Percentiles rank a stretch among this genome's conserved stretches.
Evolutionary conservation across 805 yeast genomes (phyloP).

Genomic region (Torulaspora microellipsoides): DNA sequence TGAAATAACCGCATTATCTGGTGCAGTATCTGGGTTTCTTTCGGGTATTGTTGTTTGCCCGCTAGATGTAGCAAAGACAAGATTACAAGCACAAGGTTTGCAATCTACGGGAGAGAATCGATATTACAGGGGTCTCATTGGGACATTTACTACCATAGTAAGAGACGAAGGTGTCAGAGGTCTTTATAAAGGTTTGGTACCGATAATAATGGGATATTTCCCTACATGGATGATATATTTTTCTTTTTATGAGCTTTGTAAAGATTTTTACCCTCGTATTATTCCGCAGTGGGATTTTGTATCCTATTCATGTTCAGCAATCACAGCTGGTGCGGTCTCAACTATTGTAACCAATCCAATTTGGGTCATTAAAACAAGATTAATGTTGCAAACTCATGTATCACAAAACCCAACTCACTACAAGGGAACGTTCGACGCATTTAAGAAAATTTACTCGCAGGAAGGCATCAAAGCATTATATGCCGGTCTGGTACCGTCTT

Average conservation of each 20-base stretch:
- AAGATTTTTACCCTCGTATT: constrained; percentile 46
- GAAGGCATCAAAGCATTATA: constrained; percentile 84
- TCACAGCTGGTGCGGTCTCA: constrained; percentile 84
- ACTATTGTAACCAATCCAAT: constrained; percentile 88
- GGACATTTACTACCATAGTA: constrained; percentile 62
- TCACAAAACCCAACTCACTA: constrained; percentile 36
- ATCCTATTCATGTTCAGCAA: constrained; percentile 52
- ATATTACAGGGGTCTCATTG: constrained; percentile 55
- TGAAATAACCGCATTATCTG: constrained; percentile 74
- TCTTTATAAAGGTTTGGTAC: constrained; percentile 82
- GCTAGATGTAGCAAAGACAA: constrained; percentile 89
- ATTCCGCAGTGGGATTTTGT: constrained; percentile 36
- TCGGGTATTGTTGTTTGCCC: constrained; percentile 93
- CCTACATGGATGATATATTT: constrained; percentile 98
- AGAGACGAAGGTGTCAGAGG: constrained; percentile 80
- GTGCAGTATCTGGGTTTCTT: constrained; percentile 89
- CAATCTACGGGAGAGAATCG: constrained; percentile 23
- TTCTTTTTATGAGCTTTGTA: constrained; percentile 79
- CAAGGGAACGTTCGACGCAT: constrained; percentile 79
- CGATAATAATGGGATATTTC: constrained; percentile 89
- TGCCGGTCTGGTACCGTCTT: constrained; percentile 84
- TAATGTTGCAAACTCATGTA: constrained; percentile 71
- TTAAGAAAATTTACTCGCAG: constrained; percentile 63
- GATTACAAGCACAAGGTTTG: constrained; percentile 88
- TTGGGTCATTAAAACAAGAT: constrained; percentile 94